These are phyloP conservation scores for Dactylis glomerata DNA, from an alignment of 176 grass and related monocot species.

Conservation along the genomic window DNA sequence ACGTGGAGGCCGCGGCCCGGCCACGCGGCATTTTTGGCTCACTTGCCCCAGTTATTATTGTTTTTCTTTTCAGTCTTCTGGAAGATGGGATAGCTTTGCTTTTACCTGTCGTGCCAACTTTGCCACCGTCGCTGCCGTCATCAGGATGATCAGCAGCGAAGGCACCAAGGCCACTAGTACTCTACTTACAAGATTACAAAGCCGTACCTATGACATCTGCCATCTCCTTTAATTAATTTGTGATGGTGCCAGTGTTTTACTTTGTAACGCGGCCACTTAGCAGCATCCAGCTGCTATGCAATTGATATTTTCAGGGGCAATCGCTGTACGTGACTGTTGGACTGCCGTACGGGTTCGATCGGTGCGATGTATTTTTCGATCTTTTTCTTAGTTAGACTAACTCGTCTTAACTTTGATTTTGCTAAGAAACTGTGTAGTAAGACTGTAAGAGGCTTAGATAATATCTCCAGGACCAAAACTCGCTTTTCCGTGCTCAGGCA, in stretches of 20 bases:
- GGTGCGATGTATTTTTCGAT: too few species aligned
- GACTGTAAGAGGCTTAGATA: too few species aligned
- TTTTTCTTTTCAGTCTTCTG: not conserved
- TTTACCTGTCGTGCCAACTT: not conserved
- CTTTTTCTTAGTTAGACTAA: too few species aligned
- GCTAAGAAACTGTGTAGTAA: too few species aligned
- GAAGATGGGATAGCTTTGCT: not conserved
- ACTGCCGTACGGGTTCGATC: not conserved
- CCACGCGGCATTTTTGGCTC: not conserved
- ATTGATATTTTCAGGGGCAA: not conserved
- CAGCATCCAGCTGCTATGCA: not conserved
- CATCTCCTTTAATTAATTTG: not conserved
- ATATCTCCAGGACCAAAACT: too few species aligned
- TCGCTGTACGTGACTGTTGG: too few species aligned
- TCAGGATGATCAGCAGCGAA: not conserved
- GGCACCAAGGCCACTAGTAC: not conserved
- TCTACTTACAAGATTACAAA: not conserved
- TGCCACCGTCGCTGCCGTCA: not conserved
- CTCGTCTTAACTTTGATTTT: too few species aligned
- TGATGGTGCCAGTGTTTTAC: not conserved
- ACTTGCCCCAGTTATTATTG: not conserved
- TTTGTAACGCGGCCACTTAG: not conserved
- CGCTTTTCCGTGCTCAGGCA: too few species aligned
- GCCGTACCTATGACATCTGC: not conserved
- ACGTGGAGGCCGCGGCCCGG: constrained; percentile 29